Base-by-base conservation (phyloP, 768 basidiomycete species). In the Suillus sp. region DNA sequence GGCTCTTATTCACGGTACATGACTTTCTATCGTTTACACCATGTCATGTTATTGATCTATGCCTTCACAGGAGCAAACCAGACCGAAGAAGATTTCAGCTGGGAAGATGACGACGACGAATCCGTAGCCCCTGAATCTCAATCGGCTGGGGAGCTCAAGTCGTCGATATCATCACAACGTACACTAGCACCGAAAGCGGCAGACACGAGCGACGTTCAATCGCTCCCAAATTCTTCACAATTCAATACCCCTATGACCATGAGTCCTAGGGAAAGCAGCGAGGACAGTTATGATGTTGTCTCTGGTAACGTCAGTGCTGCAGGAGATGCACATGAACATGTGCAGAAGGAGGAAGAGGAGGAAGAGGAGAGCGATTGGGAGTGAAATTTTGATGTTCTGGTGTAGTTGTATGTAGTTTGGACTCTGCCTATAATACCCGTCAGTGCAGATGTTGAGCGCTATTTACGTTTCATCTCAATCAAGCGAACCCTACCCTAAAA, bases 101-200 rank as follows among this genome's bases (percentile, higher is more conserved):
- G 94, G 94, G 94, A 95, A 72, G 93, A 93, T 61, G 87, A 89
- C 58, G 93, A 95, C n/a, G 92, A 93, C n/a, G 90, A 91, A 50
- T 67, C 71, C n/a, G 62, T 57, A 14, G 60, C 74, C 16, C 56
- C 68, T 59, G 42, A 63, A 20, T 67, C 65, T 61, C 59, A 64
- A 38, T 51, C 61, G 18, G 42, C 47, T 30, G 38, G 42, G 47
- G 56, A 62, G 14, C 54, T 64, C 40, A 66, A 64, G 50, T 62
- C 63, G 50, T 60, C 71, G 57, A 59, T 62, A 60, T 67, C 68
- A 48, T 68, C 74, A 37, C 67, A 70, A 45, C 72, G 66, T 47
- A 73, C 68, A 35, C 69, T 70, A 13, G 70, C 65, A 22, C 75
- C 70, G 51, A 68, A 62, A 68, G 66, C 53, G 30, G 61, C 34